These are phyloP conservation scores for Candida coquimbonensis DNA, from an alignment of 805 yeast genomes.

Conservation along the genomic window DNA sequence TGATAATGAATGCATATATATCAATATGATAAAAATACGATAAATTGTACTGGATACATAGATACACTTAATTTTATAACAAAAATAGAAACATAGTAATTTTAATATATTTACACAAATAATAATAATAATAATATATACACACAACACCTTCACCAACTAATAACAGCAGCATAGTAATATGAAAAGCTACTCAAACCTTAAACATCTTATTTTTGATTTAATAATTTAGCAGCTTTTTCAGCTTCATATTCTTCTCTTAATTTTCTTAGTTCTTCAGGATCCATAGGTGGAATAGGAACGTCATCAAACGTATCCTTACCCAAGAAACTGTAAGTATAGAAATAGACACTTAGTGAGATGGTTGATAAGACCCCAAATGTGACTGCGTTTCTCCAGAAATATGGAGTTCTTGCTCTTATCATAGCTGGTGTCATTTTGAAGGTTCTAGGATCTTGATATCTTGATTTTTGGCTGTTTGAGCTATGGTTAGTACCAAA, in stretches of 20 bases:
- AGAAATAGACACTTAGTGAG: constrained; percentile 56
- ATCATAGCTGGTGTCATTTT: constrained; percentile 92
- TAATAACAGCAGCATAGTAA: not conserved
- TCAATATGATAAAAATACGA: too few species aligned
- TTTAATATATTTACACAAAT: too few species aligned
- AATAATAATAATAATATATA: too few species aligned
- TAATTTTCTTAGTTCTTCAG: constrained; percentile 65
- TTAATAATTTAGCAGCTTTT: constrained; percentile 12
- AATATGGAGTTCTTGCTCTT: constrained; percentile 83
- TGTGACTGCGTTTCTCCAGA: constrained; percentile 65
- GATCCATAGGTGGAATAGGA: constrained; percentile 89
- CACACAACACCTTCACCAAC: not conserved
- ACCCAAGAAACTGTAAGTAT: constrained; percentile 60
- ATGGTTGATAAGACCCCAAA: constrained; percentile 55
- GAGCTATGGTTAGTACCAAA: not conserved
- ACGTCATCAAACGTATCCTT: constrained; percentile 84
- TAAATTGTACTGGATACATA: too few species aligned
- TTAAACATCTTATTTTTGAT: not conserved
- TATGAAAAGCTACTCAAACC: too few species aligned
- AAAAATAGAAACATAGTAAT: too few species aligned
- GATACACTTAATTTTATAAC: too few species aligned
- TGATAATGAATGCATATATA: too few species aligned
- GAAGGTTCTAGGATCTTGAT: constrained; percentile 62
- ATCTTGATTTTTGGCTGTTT: constrained; percentile 31
- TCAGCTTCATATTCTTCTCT: constrained; percentile 60